Base-by-base conservation (phyloP, 169 alveolate genomes). In the Cyclospora cayetanensis region DNA sequence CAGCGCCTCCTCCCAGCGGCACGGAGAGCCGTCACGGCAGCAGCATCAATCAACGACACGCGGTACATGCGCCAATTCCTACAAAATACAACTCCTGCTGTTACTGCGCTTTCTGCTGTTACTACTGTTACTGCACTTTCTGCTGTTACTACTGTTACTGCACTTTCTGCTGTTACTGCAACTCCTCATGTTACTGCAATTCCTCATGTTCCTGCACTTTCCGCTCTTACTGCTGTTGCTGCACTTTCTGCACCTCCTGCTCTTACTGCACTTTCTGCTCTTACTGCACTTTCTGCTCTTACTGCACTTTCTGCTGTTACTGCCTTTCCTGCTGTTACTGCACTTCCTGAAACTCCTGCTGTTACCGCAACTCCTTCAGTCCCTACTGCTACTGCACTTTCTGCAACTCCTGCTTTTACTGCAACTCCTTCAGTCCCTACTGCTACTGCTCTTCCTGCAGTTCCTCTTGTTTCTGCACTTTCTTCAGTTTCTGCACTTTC, bases 11-110 rank as follows among this genome's bases (percentile, higher is more conserved):
- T n/a, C n/a, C 35, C 53, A 80, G 55, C 37, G 5, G 50, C 90
- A 80, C 52, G n/a, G n/a, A n/a, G 55, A 53, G n/a, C 25, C 22
- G 53, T 7, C 41, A 31, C 76, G 74, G 37, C 74, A 80, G 65
- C 68, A 46, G 27, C 76, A 52, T 52, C 53, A 46, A 9, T 88
- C 77, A 90, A 35, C 53, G 72, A 65, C 86, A 42, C 29, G 39
- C 22, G 27, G 86, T 43, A 35, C 66, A 42, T 4, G 55, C 4
- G n/a, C 11, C n/a, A 50, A 12, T 50, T 18, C n/a, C n/a, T 50
- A 12, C 18, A 11, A 12, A 18, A 11, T 50, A 18, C 63, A 12
- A 18, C 63, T 50, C n/a, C 63, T 50, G 63, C 63, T 50, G 63
- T 18, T 50, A 18, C 63, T 50, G 63, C 63, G 11, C n/a, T 18